These are phyloP conservation scores for Tillandsia fasciculata DNA, from an alignment of 176 grass and related monocot species.

Conservation along the genomic window DNA sequence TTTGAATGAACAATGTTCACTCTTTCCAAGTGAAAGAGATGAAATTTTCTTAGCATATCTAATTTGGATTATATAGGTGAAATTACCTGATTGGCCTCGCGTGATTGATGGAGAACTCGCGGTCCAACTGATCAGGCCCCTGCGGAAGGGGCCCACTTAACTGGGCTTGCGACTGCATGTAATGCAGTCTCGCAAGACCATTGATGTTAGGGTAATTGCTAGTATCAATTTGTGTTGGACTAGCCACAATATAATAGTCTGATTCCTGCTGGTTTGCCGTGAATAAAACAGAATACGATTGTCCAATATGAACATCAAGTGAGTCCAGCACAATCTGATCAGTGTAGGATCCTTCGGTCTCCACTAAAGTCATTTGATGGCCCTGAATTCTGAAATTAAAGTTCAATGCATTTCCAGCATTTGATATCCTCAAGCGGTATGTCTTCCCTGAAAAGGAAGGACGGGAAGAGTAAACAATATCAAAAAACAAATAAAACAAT, in stretches of 20 bases:
- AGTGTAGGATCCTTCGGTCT: conserved; percentile 12
- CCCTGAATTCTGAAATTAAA: conserved; percentile 13
- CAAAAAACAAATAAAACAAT: not conserved
- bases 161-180: not conserved
- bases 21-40: not conserved
- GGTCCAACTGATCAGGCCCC: conserved; percentile 7
- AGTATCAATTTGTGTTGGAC: conserved; percentile 10
- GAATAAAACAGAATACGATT: conserved; percentile 8
- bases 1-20: too few relatives aligned
- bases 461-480: not conserved
- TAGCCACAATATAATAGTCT: conserved; percentile 10
- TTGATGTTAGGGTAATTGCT: conserved; percentile 6
- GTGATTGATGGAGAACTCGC: conserved; percentile 2
- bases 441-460: not conserved
- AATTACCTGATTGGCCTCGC: conserved; percentile 2
- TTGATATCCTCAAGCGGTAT: conserved; percentile 7
- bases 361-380: conserved; percentile 7
- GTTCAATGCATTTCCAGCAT: not conserved
- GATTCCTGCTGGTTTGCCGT: conserved; percentile 8
- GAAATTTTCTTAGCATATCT: not conserved
- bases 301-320: conserved; percentile 4
- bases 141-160: conserved; percentile 2
- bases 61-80: not conserved
- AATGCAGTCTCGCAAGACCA: conserved; percentile 1
- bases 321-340: conserved; percentile 10